Conservation (phyloP, 192 early-diverging fungal genomes). For the Phycomyces nitens region DNA sequence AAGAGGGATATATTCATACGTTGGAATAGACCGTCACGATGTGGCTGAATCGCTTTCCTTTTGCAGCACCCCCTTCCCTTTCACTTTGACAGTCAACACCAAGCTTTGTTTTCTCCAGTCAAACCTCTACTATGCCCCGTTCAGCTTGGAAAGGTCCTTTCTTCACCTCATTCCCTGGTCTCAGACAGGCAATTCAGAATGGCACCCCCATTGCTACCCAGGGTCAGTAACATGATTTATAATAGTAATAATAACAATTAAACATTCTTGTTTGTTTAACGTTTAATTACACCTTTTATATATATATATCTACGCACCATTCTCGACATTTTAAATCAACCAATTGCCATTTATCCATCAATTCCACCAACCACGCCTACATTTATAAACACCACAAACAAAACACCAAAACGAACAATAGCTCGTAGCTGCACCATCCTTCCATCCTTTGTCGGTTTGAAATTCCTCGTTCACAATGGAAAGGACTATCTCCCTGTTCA, state of each 20-base stretch:
- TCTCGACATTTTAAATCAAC: no score
- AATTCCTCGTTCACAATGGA: conserved; percentile 93
- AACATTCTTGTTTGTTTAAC: no score
- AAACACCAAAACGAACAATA: conserved; percentile 27
- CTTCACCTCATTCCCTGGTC: conserved; percentile 54
- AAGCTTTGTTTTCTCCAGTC: not conserved
- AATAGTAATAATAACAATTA: no score
- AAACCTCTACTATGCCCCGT: conserved; percentile 46
- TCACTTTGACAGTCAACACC: no score
- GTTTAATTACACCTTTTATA: no score
- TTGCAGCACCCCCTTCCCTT: no score
- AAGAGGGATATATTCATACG: no score
- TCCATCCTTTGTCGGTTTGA: conserved; percentile 82
- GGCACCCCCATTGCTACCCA: conserved; percentile 55
- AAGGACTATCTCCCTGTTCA: conserved; percentile 81
- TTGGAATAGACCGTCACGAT: no score
- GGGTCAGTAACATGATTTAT: conserved; percentile 16
- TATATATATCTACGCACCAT: no score
- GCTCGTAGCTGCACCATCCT: conserved; percentile 86
- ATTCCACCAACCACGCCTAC: not conserved
- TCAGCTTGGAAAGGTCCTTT: conserved; percentile 69
- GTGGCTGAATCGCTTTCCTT: no score
- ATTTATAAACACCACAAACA: not conserved
- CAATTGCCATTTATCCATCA: no score
- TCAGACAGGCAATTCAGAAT: conserved; percentile 55